Evolutionary conservation across 129 eudicot species (phyloP), one percentile per base, ranked within the genome.

Genomic region (Helianthus tuberosus): DNA sequence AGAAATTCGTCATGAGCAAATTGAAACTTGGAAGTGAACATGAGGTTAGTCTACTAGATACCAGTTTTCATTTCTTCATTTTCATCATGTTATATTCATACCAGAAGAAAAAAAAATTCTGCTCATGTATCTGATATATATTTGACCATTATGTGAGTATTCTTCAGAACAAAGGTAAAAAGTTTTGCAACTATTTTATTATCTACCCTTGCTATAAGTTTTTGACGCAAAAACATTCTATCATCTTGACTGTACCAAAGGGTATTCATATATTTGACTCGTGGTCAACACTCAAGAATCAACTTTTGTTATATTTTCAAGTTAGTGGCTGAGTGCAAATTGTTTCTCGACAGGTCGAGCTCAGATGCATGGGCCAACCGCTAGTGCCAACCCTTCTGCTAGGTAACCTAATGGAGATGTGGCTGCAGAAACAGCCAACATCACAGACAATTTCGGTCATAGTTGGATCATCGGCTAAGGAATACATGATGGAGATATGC

Each of bases 381-480:
- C 84, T 92, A 20, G 72, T 83, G 27, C 91, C 96, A 29, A 77
- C 88, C 0, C 46, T 85, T 83, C 81, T 83, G 69, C 77, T 92
- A 63, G 79, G 78, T 46, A 84, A 83, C 62, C 79, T 87, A 39
- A 85, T 89, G 55, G 96, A 92, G 44, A 54, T 77, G n/a, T 92
- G 96, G 98, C 91, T 92, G 54, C 88, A 85, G 72, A 89, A 79
- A 9, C 84, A 70, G 7, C 73, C 96, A 17, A 51, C 85, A 2
- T 77, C 89, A 6, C 84, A 87, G 53, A 81, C 77, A 41, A 83
- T 87, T 55, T 77, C 89, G 1, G 87, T 84, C 50, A 63, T 73
- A 57, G 76, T 85, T 23, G 98, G 96, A 47, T 83, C 96, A 29
- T 92, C 98, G 1, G 98, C 89, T 3, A 89, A 89, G 89, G 98